Evolutionary conservation across 306 rosid species (phyloP).

Genomic region (Hylodesmum podocarpum): DNA sequence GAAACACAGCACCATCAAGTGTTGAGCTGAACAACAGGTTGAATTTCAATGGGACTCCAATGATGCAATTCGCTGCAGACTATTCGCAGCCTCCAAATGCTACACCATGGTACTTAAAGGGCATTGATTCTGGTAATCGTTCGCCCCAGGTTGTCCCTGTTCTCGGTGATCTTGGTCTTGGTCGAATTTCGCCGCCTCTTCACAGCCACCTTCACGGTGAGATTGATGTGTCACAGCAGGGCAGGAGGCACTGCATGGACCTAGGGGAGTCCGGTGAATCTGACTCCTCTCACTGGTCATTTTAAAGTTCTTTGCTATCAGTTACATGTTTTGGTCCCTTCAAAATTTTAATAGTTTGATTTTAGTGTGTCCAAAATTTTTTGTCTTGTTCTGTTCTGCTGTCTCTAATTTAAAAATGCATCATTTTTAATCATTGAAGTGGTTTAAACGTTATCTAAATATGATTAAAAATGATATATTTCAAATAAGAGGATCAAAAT

Average conservation of each 20-base stretch:
- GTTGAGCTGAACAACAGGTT: constrained; percentile 52
- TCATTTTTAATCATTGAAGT: no score
- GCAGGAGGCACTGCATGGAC: constrained; percentile 81
- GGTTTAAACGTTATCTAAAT: no score
- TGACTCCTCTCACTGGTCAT: constrained; percentile 71
- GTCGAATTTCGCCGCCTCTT: constrained; percentile 62
- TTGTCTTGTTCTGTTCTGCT: no score
- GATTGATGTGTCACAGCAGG: constrained; percentile 52
- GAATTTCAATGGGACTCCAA: constrained; percentile 55
- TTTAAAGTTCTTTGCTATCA: constrained; percentile 37
- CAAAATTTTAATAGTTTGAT: no score
- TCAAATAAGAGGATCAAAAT: no score
- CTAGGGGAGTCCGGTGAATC: constrained; percentile 49
- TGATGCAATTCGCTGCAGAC: constrained; percentile 45
- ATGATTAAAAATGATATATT: no score
- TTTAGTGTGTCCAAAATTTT: no score
- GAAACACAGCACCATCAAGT: constrained; percentile 54
- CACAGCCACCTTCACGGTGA: constrained; percentile 51
- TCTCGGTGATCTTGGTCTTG: constrained; percentile 66
- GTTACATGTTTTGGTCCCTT: no score
- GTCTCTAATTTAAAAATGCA: no score
- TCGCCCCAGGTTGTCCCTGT: constrained; percentile 48
- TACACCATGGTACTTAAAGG: constrained; percentile 63
- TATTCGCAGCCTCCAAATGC: constrained; percentile 46
- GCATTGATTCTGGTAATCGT: constrained; percentile 47